Evolutionary conservation across 495 filamentous ascomycete species (phyloP), one percentile per base, ranked within the genome.

Genomic region (Astrothelium subdiscretum): DNA sequence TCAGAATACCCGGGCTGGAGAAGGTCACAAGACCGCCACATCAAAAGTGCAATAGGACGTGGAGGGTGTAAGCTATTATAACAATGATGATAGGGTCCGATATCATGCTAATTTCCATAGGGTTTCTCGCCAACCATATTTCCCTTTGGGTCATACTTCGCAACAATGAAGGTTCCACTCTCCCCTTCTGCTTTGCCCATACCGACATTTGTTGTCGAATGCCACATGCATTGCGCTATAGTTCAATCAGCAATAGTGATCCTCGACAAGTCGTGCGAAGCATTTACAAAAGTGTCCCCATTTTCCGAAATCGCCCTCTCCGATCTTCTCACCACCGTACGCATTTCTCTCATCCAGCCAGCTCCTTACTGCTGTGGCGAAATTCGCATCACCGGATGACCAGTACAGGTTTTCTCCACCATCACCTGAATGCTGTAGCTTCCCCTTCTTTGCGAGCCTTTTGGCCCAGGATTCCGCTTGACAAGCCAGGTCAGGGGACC

Each of bases 191-290:
- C 74, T 54, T 63, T 68, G 0, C 63, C 74, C 65, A 78, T 67
- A 8, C 76, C 76, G 12, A 75, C 26, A 42, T 72, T 68, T 10
- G 70, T 74, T 22, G 74, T 76, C 1, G 64, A 66, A 26, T 69
- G 66, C 76, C 76, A 77, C 64, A 78, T 65, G 57, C 75, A 74
- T 66, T 78, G 76, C 48, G 76, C 75, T 68, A 38, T 31, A 20
- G 10, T 3, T 31, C 26, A 26, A 31, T 63, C 61, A 59, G 54
- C 54, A 59, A 6, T 1, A 12, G 22, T 27, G 24, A 54, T n/a
- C 6, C 6, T 26, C 48, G 10, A 26, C 6, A 29, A 2, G 15
- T 29, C 13, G 5, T 29, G 10, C 5, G 8, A 8, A 54, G 48
- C 24, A 60, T 61, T 48, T 57, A 66, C 63, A 26, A 42, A 72